Evolutionary conservation across 352 stramenopile genomes (phyloP), one percentile per base, ranked within the genome.

Genomic region (Phytophthora podocarpi): DNA sequence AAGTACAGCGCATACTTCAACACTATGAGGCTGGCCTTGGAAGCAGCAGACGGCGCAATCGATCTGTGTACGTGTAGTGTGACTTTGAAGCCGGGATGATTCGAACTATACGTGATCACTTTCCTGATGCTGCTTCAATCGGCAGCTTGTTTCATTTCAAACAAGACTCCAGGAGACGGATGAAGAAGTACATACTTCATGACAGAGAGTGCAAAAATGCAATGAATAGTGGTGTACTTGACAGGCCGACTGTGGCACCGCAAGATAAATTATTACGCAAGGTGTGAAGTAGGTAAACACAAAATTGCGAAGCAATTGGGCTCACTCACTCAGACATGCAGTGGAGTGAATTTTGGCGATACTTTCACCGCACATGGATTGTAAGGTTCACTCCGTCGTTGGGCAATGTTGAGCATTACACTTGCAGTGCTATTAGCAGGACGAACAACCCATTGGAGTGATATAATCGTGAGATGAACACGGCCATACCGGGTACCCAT

Each of bases 381-480:
- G 24, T 40, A 0, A 23, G 10, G 1, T 67, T 58, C 28, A 9
- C 15, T 1, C 49, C 49, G 1, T 16, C 5, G n/a, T 12, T 55
- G 3, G 41, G 34, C 42, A 62, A 62, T 18, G 42, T 55, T 5
- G n/a, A 46, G 5, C 42, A 7, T 2, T 32, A 16, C 11, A 59
- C 31, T n/a, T 13, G 26, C 5, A 4, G 3, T 5, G 13, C 15
- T 9, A 10, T 64, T 4, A 52, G 28, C 11, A n/a, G 53, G 10
- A 66, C 48, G 4, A 69, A 69, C 30, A 72, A 66, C 42, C 28
- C 47, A 0, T 41, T 68, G 2, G 56, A 72, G 27, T 21, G 52
- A 20, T 69, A 69, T 30, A 71, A 75, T 28, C 45, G 55, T 0
- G 42, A 63, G 28, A 28, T 75, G 36, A 72, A 71, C 13, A 24